Base-by-base conservation (phyloP, 441 rosid genomes). In the Macaranga tanarius region DNA sequence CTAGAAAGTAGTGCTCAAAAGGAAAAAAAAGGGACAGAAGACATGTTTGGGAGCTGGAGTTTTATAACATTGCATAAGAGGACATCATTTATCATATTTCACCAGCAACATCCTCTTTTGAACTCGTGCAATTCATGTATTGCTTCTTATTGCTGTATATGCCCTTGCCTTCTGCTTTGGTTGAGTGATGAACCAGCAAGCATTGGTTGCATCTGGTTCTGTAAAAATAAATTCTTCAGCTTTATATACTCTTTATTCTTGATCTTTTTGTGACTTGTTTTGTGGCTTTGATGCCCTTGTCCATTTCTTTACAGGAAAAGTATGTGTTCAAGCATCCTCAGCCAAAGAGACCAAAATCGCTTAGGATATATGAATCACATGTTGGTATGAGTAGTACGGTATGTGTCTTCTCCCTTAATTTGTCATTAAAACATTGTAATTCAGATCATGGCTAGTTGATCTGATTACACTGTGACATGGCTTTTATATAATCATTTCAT, bases 341-440 rank as follows among this genome's bases (percentile, higher is more conserved):
- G 72, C 99, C 99, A 79, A 89, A 79, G 87, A 87, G 61, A 75
- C 99, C 99, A 56, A 85, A 86, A 73, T 91, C 98, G 57, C 92
- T 95, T 45, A 87, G 99, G 78, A 91, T 95, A 71, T 95, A 95
- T 64, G 99, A 95, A 86, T 83, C 98, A 56, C 99, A 95, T 82
- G 94, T 95, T 48, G 99, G 99, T 77, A 95, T 95, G 99, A 95
- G 99, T 84, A 95, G 97, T 84, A 83, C 87, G 83, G 99, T 95
- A 63, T 64, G 90, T 71, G 69, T 71, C 84, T 77, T 61, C 38
- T 67, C 55, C 81, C 75, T 1, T 61, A 65, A 70, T 75, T 48
- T 75, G 38, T 71, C 42, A n/a, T 74, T 62, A 38, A 66, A 47
- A 34, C 26, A 59, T 73, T 73, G 56, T 77, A 61, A 62, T 48